Base-by-base conservation (phyloP, 2,329 filamentous ascomycete genomes). In the Cytospora chrysosperma region DNA sequence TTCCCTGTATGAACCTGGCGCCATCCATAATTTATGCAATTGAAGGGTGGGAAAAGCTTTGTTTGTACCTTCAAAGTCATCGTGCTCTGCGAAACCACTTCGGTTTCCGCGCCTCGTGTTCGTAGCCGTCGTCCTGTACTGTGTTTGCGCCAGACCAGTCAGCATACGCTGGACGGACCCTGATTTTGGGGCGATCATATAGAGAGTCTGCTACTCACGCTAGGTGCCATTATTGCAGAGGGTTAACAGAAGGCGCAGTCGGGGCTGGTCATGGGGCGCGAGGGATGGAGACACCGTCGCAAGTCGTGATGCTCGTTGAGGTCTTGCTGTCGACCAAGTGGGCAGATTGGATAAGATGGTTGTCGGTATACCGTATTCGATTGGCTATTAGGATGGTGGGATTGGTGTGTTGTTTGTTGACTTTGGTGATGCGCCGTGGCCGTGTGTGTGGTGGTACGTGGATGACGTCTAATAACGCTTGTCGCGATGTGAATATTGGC, bases 91-190 rank as follows among this genome's bases (percentile, higher is more conserved):
- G 67, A 84, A 85, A 58, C 79, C 82, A 67, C 81, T 76, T 63
- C 85, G 81, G 66, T 82, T 82, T 67, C 84, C 83, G 67, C 85
- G 82, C 72, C 85, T 78, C 59, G 84, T 86, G 76, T 85, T 73
- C 51, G 65, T 63, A 30, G 56, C 61, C 37, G 49, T 67, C 56
- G 68, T 72, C 60, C 71, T 72, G 34, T 70, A 69, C 49, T 72
- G 72, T 37, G 40, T 52, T 55, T 50, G 63, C 51, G 57, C 56
- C 27, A 24, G 24, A 10, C 10, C 50, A 5, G 27, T 64, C 53
- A 62, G 63, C 40, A 28, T n/a, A 27, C 10, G 17, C 15, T n/a
- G 19, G 21, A 12, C n/a, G 5, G 21, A 17, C 4, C 10, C 15
- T 52, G 24, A 2, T 43, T 12, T 28, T 49, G 10, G 17, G 47